Conservation (phyloP, 2,329 filamentous ascomycete genomes). For the Cercospora sp. region DNA sequence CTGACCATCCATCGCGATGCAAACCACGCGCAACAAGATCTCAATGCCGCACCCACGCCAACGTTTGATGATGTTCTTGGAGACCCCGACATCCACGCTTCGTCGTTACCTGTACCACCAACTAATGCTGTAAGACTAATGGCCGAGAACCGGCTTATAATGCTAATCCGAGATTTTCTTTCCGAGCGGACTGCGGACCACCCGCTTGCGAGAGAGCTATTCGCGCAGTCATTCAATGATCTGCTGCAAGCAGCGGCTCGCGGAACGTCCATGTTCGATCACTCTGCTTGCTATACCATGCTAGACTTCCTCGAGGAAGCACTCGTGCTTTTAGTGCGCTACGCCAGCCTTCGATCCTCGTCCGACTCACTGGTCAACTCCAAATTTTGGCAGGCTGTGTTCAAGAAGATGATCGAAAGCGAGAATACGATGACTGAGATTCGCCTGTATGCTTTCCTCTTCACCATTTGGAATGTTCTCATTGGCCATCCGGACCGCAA, state of each 20-base stretch:
- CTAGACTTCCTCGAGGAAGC: slow-evolving; percentile 88
- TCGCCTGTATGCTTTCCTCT: slow-evolving; percentile 78
- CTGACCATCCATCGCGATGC: slow-evolving; percentile 77
- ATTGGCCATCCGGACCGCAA: slow-evolving; percentile 67
- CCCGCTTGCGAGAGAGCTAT: slow-evolving; percentile 63
- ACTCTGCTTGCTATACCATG: slow-evolving; percentile 81
- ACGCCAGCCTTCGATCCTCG: slow-evolving; percentile 50
- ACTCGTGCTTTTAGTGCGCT: slow-evolving; percentile 65
- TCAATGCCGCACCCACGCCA: slow-evolving; percentile 44
- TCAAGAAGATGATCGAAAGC: slow-evolving; percentile 73
- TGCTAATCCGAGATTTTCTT: slow-evolving; percentile 78
- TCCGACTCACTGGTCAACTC: slow-evolving; percentile 64
- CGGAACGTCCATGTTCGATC: slow-evolving; percentile 76
- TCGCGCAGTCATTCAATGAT: slow-evolving; percentile 71
- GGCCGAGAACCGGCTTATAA: slow-evolving; percentile 83
- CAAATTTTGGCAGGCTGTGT: slow-evolving; percentile 82
- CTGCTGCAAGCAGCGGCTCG: slow-evolving; percentile 73
- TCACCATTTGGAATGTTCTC: slow-evolving; percentile 74
- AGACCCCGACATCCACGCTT: slow-evolving; percentile 66
- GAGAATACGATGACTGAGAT: slow-evolving; percentile 90
- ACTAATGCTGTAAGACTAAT: slow-evolving; percentile 74
- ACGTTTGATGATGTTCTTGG: slow-evolving; percentile 67
- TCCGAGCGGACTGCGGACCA: slow-evolving; percentile 59
- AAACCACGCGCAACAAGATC: slow-evolving; percentile 48
- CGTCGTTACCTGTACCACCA: slow-evolving; percentile 61